A percentile compares a stretch with the other conserved stretches of the same genome.
phyloP scores from a whole-genome alignment of 345 rosid species.

The Erodium maritimum region DNA sequence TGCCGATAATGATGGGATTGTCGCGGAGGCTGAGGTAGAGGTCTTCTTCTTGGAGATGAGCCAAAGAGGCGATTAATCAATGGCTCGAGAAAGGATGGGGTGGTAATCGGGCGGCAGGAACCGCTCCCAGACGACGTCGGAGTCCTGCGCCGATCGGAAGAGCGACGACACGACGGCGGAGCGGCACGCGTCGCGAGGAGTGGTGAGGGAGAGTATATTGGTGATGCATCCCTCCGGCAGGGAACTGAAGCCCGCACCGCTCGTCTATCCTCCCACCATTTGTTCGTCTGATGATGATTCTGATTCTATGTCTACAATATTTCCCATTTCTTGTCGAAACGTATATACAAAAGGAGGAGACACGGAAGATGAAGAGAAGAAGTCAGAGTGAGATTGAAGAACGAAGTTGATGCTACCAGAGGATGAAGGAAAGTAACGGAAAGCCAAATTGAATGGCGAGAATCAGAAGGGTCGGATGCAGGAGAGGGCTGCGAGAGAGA shows the following conservation, averaged over 20 bases:
- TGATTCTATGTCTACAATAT: background rate
- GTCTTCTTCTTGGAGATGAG: constrained; percentile 29
- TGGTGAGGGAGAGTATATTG: constrained; percentile 26
- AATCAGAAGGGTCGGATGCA: too few relatives aligned
- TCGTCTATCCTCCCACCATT: background rate
- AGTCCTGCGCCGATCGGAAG: constrained; percentile 25
- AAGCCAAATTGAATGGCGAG: too few relatives aligned
- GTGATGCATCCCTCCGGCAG: constrained; percentile 35
- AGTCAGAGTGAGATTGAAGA: too few relatives aligned
- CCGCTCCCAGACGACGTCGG: constrained; percentile 39
- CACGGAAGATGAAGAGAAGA: too few relatives aligned
- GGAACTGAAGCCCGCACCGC: constrained; percentile 1
- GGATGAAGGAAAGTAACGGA: too few relatives aligned
- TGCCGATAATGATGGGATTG: constrained; percentile 36
- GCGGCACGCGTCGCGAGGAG: constrained; percentile 31
- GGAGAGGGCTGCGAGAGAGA: too few relatives aligned
- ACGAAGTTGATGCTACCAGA: too few relatives aligned
- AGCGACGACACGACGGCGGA: constrained; percentile 23
- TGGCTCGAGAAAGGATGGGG: constrained; percentile 13
- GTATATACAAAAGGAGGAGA: too few relatives aligned
- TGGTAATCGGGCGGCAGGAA: constrained; percentile 35
- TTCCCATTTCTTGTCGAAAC: background rate
- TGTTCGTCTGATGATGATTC: too few relatives aligned
- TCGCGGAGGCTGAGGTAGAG: constrained; percentile 29
- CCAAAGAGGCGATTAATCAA: background rate